These are phyloP conservation scores for Verruconis gallopava DNA, from an alignment of 2,329 filamentous ascomycete genomes.

Conservation along the genomic window DNA sequence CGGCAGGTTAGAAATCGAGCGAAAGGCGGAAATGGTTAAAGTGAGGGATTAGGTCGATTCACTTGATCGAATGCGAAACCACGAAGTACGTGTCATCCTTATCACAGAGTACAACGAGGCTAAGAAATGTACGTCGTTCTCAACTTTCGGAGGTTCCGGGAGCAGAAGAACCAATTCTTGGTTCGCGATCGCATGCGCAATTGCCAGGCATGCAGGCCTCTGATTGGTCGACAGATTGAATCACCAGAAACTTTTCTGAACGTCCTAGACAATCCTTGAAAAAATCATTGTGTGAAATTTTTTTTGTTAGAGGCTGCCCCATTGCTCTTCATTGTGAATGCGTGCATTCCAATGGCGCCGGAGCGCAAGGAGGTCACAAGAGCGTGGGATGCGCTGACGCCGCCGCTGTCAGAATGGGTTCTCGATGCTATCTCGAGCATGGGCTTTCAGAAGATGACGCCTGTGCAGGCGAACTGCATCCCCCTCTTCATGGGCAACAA, in stretches of 20 bases:
- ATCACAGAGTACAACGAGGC: not conserved
- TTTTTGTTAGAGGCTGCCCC: not conserved
- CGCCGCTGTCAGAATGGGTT: constrained; percentile 68
- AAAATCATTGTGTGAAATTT: no score
- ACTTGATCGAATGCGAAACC: no score
- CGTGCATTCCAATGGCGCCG: constrained; percentile 10
- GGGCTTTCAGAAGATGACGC: constrained; percentile 80
- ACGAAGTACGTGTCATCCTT: not conserved
- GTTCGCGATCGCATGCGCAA: not conserved
- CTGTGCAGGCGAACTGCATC: constrained; percentile 86
- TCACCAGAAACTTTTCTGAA: not conserved
- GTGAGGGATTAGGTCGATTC: no score
- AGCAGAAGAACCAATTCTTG: not conserved
- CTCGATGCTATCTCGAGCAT: constrained; percentile 71
- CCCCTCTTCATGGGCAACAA: constrained; percentile 82
- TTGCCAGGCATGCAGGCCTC: not conserved
- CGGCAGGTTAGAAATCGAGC: no score
- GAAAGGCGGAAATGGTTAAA: no score
- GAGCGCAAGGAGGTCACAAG: constrained; percentile 23
- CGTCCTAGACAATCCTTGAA: constrained; percentile 1
- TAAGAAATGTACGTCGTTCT: no score
- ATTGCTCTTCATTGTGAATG: no score
- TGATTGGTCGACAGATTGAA: not conserved
- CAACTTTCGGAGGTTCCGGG: not conserved
- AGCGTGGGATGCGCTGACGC: constrained; percentile 57